phyloP scores from a whole-genome alignment of 192 early-diverging fungal species.

The Glomus cerebriforme region DNA sequence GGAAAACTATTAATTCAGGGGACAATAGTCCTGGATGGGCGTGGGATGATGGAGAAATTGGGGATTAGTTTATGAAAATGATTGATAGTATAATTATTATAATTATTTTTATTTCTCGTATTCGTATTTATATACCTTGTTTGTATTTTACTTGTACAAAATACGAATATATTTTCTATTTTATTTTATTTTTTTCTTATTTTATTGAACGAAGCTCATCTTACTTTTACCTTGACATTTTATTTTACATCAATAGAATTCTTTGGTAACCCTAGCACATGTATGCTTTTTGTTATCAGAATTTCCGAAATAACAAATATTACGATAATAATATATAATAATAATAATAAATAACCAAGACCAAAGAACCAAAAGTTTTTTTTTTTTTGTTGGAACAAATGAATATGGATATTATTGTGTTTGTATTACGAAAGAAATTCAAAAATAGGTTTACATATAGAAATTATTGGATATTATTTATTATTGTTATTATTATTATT shows the following conservation, averaged over 20 bases:
- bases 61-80: not conserved
- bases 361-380: not conserved
- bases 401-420: not conserved
- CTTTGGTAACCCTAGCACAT: not conserved
- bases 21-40: conserved; percentile 24
- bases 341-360: not conserved
- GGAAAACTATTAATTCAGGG: not conserved
- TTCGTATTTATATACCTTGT: not conserved
- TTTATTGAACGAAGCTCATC: not conserved
- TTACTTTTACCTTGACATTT: not conserved
- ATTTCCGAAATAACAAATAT: not conserved
- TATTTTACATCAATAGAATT: not conserved
- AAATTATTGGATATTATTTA: too few relatives aligned
- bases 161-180: not conserved
- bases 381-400: not conserved
- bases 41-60: conserved; percentile 32
- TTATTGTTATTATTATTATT: too few relatives aligned
- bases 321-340: not conserved
- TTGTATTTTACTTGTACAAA: not conserved
- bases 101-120: not conserved
- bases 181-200: not conserved
- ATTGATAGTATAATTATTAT: not conserved
- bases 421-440: too few relatives aligned
- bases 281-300: not conserved
- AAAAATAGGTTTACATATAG: too few relatives aligned